These are phyloP conservation scores for Lipomyces orientalis DNA, from an alignment of 805 yeast species.

Conservation along the genomic window DNA sequence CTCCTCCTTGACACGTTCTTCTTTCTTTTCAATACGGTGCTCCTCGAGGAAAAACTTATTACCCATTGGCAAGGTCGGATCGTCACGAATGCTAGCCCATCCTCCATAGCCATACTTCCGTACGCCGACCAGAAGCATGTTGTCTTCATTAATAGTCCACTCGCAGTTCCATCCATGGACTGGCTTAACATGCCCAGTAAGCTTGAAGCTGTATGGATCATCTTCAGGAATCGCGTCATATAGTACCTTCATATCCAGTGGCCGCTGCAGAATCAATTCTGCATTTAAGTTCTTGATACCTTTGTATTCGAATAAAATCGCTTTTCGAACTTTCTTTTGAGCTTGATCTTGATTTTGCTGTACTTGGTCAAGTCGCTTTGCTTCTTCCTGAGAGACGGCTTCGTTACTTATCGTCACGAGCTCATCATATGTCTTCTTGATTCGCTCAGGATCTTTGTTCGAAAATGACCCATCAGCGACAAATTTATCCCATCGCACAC, in stretches of 20 bases:
- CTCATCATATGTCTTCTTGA: slow-evolving; percentile 78
- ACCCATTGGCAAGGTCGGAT: slow-evolving; percentile 84
- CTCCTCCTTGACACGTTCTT: slow-evolving; percentile 44
- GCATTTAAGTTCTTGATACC: slow-evolving; percentile 92
- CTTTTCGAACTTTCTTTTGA: slow-evolving; percentile 84
- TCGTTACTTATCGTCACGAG: slow-evolving; percentile 66
- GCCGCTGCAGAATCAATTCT: slow-evolving; percentile 80
- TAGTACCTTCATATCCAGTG: slow-evolving; percentile 77
- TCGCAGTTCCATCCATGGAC: slow-evolving; percentile 91
- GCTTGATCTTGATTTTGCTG: slow-evolving; percentile 43
- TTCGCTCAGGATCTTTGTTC: slow-evolving; percentile 77
- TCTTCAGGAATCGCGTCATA: slow-evolving; percentile 58
- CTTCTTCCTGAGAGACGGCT: slow-evolving; percentile 68
- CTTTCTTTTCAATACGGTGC: slow-evolving; percentile 46
- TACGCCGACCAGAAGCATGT: slow-evolving; percentile 84
- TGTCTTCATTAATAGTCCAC: slow-evolving; percentile 85
- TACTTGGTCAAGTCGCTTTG: slow-evolving; percentile 54
- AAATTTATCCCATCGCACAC: slow-evolving; percentile 75
- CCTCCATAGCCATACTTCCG: slow-evolving; percentile 94
- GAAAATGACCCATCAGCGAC: slow-evolving; percentile 89
- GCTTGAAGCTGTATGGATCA: slow-evolving; percentile 61
- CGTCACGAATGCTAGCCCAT: slow-evolving; percentile 94
- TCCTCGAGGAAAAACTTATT: slow-evolving; percentile 79
- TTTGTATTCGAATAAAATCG: slow-evolving; percentile 83
- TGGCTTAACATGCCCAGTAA: slow-evolving; percentile 70